Conservation (phyloP, 306 rosid species). For the apple (Malus domestica) region DNA sequence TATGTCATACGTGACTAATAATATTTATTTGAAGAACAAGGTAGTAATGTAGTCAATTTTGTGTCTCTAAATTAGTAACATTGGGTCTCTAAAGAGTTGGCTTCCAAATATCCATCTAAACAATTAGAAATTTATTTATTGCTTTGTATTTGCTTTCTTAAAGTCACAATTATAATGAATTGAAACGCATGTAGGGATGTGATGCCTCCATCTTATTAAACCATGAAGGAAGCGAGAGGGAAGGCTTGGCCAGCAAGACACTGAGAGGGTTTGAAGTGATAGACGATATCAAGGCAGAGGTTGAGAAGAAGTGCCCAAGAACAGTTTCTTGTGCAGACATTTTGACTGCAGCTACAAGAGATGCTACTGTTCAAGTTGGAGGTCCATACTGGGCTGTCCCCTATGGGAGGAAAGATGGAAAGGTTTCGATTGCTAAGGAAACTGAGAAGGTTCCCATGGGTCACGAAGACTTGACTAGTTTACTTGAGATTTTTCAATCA, state of each 20-base stretch:
- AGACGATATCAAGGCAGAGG: slow-evolving; percentile 64
- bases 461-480: slow-evolving; percentile 45
- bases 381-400: slow-evolving; percentile 72
- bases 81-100: too few relatives aligned
- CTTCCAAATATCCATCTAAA: background rate
- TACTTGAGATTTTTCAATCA: slow-evolving; percentile 59
- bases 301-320: slow-evolving; percentile 60
- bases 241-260: slow-evolving; percentile 56
- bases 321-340: slow-evolving; percentile 77
- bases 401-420: slow-evolving; percentile 72
- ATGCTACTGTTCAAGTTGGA: slow-evolving; percentile 55
- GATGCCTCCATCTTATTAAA: slow-evolving; percentile 67
- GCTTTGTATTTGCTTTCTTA: background rate
- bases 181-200: slow-evolving; percentile 50
- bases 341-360: slow-evolving; percentile 57
- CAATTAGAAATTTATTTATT: background rate
- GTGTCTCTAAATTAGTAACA: background rate
- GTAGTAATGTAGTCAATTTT: background rate
- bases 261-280: slow-evolving; percentile 70
- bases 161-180: background rate
- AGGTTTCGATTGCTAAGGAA: slow-evolving; percentile 45
- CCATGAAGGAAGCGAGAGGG: slow-evolving; percentile 73
- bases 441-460: slow-evolving; percentile 63
- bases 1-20: background rate
- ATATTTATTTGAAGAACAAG: background rate